These are phyloP conservation scores for Chlamydomonas sphaeroides DNA, from an alignment of 139 green algal genomes.

Conservation along the genomic window DNA sequence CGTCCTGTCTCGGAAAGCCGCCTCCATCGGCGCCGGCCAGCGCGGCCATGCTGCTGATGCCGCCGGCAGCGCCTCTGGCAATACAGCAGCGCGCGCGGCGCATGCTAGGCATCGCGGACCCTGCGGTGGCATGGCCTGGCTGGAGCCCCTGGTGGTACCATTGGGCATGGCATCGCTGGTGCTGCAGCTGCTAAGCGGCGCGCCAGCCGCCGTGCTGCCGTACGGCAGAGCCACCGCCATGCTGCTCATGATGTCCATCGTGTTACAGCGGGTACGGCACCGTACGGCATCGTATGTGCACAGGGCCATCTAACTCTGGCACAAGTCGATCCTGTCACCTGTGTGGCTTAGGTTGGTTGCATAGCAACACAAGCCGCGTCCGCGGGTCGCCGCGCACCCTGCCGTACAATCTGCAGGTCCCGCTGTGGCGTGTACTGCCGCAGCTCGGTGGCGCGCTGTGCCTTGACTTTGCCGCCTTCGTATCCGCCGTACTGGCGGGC, in stretches of 20 bases:
- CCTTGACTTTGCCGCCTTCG: conserved; percentile 30
- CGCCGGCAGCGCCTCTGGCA: too few species aligned
- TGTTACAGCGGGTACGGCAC: conserved; percentile 5
- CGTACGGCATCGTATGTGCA: too few species aligned
- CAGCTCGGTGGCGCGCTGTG: background rate
- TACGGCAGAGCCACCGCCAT: background rate
- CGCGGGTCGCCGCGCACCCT: too few species aligned
- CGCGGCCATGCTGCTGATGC: too few species aligned
- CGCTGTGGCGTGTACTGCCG: conserved; percentile 1
- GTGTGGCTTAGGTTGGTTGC: background rate
- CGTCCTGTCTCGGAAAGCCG: background rate
- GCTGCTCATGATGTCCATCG: conserved; percentile 1
- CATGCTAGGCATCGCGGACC: background rate
- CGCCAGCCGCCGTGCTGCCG: background rate
- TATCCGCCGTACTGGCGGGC: background rate
- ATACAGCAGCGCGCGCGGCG: too few species aligned
- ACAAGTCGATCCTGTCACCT: background rate
- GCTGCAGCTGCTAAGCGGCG: conserved; percentile 19
- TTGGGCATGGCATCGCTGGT: background rate
- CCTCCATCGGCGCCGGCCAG: background rate
- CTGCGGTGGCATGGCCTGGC: background rate
- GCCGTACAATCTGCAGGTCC: background rate
- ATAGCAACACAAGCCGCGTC: too few species aligned
- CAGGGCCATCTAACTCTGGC: too few species aligned
- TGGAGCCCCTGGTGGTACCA: conserved; percentile 12